Conservation (phyloP, 495 filamentous ascomycete genomes). For the Podospora sp. region DNA sequence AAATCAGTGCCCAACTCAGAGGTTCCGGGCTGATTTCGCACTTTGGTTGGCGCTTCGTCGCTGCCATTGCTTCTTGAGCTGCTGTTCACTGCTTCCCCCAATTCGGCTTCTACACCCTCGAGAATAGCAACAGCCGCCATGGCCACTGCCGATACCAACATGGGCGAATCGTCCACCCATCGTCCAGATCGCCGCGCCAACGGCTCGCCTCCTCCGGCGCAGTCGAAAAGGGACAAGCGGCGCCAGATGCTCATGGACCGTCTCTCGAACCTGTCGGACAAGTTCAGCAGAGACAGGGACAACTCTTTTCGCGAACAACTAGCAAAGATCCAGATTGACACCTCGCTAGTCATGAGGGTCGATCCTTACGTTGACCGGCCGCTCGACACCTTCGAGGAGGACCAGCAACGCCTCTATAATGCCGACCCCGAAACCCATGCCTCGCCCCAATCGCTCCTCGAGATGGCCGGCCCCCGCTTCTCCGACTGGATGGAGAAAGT, state of each 20-base stretch:
- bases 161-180: constrained; percentile 29
- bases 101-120: background rate
- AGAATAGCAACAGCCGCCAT: constrained; percentile 25
- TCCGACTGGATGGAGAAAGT: constrained; percentile 78
- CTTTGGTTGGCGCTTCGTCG: constrained; percentile 3
- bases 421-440: constrained; percentile 55
- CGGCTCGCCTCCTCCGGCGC: constrained; percentile 34
- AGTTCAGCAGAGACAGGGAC: constrained; percentile 80
- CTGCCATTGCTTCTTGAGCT: constrained; percentile 10
- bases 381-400: constrained; percentile 70
- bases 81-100: background rate
- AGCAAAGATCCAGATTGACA: constrained; percentile 84
- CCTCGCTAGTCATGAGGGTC: constrained; percentile 79
- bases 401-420: constrained; percentile 59
- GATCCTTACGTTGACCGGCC: constrained; percentile 74
- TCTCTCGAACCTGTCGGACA: constrained; percentile 68
- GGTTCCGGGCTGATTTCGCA: background rate
- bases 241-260: constrained; percentile 77
- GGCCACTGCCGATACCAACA: constrained; percentile 36
- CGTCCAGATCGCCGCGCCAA: constrained; percentile 34
- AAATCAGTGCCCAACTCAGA: background rate
- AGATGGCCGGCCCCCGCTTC: constrained; percentile 78
- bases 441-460: constrained; percentile 50
- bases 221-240: constrained; percentile 88
- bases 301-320: constrained; percentile 85